These are phyloP conservation scores for Russula earlei DNA, from an alignment of 768 basidiomycete genomes.

Conservation along the genomic window DNA sequence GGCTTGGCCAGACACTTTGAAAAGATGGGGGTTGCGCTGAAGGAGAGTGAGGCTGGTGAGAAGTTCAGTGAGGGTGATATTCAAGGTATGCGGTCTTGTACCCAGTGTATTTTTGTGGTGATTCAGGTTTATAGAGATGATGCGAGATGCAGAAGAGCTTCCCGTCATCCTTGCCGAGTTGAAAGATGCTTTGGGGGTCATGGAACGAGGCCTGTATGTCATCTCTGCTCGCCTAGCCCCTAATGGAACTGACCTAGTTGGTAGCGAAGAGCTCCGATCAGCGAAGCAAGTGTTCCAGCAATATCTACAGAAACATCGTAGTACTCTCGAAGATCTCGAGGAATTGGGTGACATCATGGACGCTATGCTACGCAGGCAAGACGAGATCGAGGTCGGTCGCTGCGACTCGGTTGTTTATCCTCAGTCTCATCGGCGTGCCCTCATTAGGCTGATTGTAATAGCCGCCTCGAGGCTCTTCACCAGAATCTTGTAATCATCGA, in stretches of 20 bases:
- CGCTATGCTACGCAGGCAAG: conserved; percentile 64
- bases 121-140: conserved; percentile 49
- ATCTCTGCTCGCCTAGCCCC: not conserved
- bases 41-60: conserved; percentile 61
- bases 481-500: conserved; percentile 53
- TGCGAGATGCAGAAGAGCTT: conserved; percentile 70
- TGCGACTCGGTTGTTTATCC: not conserved
- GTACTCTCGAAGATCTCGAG: conserved; percentile 55
- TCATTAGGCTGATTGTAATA: conserved; percentile 40
- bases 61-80: conserved; percentile 59
- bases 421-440: not conserved
- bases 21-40: conserved; percentile 61
- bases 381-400: conserved; percentile 50
- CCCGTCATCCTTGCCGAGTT: conserved; percentile 66
- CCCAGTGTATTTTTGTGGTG: not conserved
- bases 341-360: conserved; percentile 72
- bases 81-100: conserved; percentile 34
- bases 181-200: conserved; percentile 44
- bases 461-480: conserved; percentile 46
- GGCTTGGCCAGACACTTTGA: conserved; percentile 67
- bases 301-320: conserved; percentile 41
- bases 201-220: conserved; percentile 51
- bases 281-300: conserved; percentile 36
- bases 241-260: conserved; percentile 2
- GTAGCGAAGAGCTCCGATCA: conserved; percentile 42